Evolutionary conservation across 179 eudicot species (phyloP).

Genomic region (Monotropa hypopitys): DNA sequence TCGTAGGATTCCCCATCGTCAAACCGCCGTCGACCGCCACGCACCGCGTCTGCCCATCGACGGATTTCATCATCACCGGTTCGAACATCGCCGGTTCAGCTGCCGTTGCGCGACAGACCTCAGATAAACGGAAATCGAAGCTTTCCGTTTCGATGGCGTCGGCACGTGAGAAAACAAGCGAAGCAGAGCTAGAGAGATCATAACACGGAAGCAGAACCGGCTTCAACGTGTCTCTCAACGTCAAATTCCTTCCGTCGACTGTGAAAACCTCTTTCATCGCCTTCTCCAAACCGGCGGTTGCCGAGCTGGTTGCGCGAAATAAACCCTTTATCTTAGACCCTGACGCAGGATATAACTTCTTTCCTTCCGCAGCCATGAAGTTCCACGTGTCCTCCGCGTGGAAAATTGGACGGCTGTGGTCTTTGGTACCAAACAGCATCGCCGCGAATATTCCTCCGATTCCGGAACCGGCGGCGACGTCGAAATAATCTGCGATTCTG

Average conservation of each 20-base stretch:
- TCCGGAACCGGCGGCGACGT: constrained; percentile 76
- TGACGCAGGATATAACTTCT: constrained; percentile 29
- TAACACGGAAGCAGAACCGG: constrained; percentile 83
- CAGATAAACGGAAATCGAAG: constrained; percentile 64
- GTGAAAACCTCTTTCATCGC: constrained; percentile 47
- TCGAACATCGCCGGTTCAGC: constrained; percentile 56
- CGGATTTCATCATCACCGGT: constrained; percentile 53
- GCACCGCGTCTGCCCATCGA: constrained; percentile 53
- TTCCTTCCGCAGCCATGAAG: constrained; percentile 54
- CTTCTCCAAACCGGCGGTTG: constrained; percentile 35
- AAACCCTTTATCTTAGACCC: background rate
- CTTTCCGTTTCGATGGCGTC: constrained; percentile 75
- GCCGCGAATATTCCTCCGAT: constrained; percentile 72
- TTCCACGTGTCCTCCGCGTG: constrained; percentile 84
- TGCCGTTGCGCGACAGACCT: constrained; percentile 75
- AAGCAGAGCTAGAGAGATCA: constrained; percentile 63
- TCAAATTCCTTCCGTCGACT: constrained; percentile 33
- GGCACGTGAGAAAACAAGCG: constrained; percentile 75
- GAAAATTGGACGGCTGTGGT: constrained; percentile 43
- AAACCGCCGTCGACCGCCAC: constrained; percentile 70
- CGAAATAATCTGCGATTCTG: constrained; percentile 73
- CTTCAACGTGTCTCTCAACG: constrained; percentile 64
- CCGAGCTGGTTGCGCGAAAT: constrained; percentile 8
- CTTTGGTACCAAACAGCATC: constrained; percentile 57
- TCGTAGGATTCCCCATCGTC: constrained; percentile 74